phyloP scores from a whole-genome alignment of 2,329 filamentous ascomycete species.

The Claviceps africana region DNA sequence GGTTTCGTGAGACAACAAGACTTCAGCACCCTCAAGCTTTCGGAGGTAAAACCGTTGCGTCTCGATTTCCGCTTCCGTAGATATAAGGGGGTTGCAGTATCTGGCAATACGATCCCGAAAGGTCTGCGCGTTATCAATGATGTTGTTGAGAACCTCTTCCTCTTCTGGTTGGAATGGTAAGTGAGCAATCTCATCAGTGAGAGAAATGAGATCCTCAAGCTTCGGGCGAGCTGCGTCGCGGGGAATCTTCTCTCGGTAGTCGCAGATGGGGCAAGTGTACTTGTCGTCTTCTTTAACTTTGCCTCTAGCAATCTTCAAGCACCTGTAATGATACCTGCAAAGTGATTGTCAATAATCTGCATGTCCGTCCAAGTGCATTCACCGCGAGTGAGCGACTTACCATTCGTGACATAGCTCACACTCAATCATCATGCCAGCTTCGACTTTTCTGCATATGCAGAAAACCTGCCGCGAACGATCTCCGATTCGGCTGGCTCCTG shows the following conservation, averaged over 20 bases:
- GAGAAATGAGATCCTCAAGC: slow-evolving; percentile 71
- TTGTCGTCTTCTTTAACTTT: slow-evolving; percentile 98
- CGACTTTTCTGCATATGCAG: slow-evolving; percentile 84
- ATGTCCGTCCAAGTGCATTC: background rate
- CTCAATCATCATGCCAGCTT: slow-evolving; percentile 99
- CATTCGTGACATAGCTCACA: slow-evolving; percentile 97
- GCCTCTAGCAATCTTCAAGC: slow-evolving; percentile 89
- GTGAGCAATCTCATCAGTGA: slow-evolving; percentile 67
- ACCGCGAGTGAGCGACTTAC: slow-evolving; percentile 35
- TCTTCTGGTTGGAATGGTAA: slow-evolving; percentile 95
- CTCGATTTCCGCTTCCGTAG: slow-evolving; percentile 72
- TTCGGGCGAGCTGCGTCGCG: slow-evolving; percentile 92
- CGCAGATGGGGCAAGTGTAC: slow-evolving; percentile 95
- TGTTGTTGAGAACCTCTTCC: slow-evolving; percentile 70
- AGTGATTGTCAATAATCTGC: background rate
- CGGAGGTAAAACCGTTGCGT: slow-evolving; percentile 89
- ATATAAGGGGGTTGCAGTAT: slow-evolving; percentile 69
- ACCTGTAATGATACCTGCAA: slow-evolving; percentile 87
- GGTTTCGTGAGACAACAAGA: slow-evolving; percentile 82
- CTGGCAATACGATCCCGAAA: slow-evolving; percentile 73
- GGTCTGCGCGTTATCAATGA: slow-evolving; percentile 69
- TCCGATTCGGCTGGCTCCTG: slow-evolving; percentile 40
- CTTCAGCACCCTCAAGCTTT: slow-evolving; percentile 94
- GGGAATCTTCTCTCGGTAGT: slow-evolving; percentile 93
- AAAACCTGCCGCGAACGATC: slow-evolving; percentile 68